phyloP scores from a whole-genome alignment of 306 rosid species.

The Senna siamea region DNA sequence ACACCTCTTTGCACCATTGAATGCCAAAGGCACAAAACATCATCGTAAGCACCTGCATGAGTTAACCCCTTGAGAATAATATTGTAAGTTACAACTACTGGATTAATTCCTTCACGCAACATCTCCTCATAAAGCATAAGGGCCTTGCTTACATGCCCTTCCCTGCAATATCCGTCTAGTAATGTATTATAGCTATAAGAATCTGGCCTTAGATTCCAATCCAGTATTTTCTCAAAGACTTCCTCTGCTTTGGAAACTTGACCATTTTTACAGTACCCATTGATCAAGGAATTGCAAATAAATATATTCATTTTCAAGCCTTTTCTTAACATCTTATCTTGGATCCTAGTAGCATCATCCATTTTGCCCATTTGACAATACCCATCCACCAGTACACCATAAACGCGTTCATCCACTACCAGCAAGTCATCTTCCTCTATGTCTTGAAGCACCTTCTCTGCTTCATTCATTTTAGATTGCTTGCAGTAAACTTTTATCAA shows the following conservation, averaged over 20 bases:
- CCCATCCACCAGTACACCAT: constrained; percentile 71
- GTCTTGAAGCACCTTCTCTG: constrained; percentile 58
- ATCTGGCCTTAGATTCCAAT: constrained; percentile 60
- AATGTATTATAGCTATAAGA: constrained; percentile 49
- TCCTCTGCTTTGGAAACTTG: constrained; percentile 53
- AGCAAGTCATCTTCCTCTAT: constrained; percentile 53
- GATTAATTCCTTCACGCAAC: constrained; percentile 56
- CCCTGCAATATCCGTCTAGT: constrained; percentile 52
- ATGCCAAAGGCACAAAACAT: constrained; percentile 69
- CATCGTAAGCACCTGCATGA: constrained; percentile 49
- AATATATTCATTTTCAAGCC: constrained; percentile 69
- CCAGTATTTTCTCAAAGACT: constrained; percentile 51
- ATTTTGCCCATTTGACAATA: constrained; percentile 70
- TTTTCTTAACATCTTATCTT: constrained; percentile 59
- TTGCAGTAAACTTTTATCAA: constrained; percentile 72
- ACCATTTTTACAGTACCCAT: constrained; percentile 71
- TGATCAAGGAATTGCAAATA: constrained; percentile 74
- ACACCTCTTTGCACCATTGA: constrained; percentile 66
- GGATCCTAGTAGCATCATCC: constrained; percentile 72
- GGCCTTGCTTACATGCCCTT: constrained; percentile 43
- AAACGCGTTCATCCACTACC: constrained; percentile 64
- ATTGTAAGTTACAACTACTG: constrained; percentile 71
- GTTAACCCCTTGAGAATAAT: constrained; percentile 69
- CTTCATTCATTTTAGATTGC: constrained; percentile 60
- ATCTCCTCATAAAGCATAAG: constrained; percentile 64